Conservation (phyloP, 2,329 filamentous ascomycete genomes). For the Pyricularia pennisetigena region DNA sequence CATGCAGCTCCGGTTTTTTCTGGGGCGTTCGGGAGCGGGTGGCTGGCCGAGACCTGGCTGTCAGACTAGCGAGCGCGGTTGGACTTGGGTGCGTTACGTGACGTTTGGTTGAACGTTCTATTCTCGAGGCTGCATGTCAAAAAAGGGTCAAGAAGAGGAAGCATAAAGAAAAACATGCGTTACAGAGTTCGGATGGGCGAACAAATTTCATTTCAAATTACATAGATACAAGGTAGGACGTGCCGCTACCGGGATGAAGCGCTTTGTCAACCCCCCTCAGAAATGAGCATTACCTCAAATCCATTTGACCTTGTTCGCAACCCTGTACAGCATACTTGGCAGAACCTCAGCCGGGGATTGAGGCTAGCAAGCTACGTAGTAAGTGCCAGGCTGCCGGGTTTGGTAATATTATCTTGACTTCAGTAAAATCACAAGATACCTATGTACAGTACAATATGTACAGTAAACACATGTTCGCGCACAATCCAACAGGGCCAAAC, state of each 20-base stretch:
- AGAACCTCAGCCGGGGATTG: not conserved
- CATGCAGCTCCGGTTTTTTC: constrained; percentile 3
- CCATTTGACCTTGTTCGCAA: not conserved
- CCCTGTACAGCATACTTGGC: not conserved
- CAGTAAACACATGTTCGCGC: not conserved
- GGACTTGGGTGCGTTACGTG: not conserved
- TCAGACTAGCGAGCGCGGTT: not conserved
- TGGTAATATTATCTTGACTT: too few species aligned
- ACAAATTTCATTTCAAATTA: not conserved
- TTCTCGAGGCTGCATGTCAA: not conserved
- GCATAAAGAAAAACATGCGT: not conserved
- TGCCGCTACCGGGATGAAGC: not conserved
- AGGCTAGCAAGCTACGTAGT: not conserved
- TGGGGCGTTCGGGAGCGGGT: constrained; percentile 2
- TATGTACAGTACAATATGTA: too few species aligned
- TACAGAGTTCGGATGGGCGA: not conserved
- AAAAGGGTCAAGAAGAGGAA: not conserved
- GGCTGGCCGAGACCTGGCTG: not conserved
- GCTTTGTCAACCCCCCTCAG: too few species aligned
- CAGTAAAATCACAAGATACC: too few species aligned
- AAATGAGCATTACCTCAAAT: too few species aligned
- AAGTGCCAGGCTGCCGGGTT: not conserved
- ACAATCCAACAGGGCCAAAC: not conserved
- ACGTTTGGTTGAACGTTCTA: not conserved
- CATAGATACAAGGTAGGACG: not conserved